Evolutionary conservation across 1,284 basidiomycete species (phyloP), one percentile per base, ranked within the genome.

Genomic region (Rhodotorula sp.): DNA sequence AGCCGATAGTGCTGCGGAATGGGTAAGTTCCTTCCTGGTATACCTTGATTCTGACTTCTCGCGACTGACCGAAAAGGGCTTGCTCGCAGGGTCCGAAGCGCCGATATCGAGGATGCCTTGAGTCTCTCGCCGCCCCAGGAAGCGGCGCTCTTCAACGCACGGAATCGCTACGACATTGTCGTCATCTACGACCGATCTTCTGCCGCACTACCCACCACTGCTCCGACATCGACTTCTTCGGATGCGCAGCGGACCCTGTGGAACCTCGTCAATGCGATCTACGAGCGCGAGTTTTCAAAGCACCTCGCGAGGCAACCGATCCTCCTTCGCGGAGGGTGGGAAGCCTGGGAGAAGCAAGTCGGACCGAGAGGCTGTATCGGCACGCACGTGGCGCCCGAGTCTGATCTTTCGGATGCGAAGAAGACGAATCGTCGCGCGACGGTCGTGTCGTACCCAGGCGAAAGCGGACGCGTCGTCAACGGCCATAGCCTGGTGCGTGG

Each of bases 161-260:
- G 95, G 43, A 87, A 93, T 79, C 89, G 89, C 77, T 97, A 91
- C 80, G 94, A 98, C 76, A 82, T 97, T 21, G 87, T 98, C n/a
- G 91, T 91, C 16, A 83, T 98, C 3, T 94, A 93, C 80, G 95
- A 99, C 80, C 81, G 86, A 58, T 82, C 84, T 8, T 93, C 92
- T 3, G 84, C 84, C 43, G 81, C 82, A 3, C 86, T 90, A 75
- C 83, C 60, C 6, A 67, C 28, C 18, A 58, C 67, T 6, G 62
- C 55, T 8, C 76, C 69, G 7, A 60, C 63, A 0, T 62, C 66
- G 48, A 76, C 61, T 38, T 64, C 67, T 1, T 71, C 70, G 18
- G 63, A 66, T 0, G 65, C 69, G 19, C 72, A 69, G 49, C 62
- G 66, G 1, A 63, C 48, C 21, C 62, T 78, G 5, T 74, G 62